Evolutionary conservation across 768 basidiomycete species (phyloP).

Genomic region (Pulveroboletus sp.): DNA sequence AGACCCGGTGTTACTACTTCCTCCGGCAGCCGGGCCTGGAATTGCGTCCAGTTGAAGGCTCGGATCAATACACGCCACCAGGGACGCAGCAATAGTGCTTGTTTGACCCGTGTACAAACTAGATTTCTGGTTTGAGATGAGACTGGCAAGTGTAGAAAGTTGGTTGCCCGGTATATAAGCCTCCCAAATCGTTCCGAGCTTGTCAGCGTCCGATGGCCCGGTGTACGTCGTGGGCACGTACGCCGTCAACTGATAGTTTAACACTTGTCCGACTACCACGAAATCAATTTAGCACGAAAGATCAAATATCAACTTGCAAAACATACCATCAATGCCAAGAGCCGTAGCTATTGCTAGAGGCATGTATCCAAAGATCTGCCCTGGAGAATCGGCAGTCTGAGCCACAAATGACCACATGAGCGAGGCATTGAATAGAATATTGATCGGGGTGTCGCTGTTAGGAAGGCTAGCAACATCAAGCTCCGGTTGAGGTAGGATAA

Average conservation of each 20-base stretch:
- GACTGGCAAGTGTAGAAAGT: conserved; percentile 57
- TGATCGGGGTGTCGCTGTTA: conserved; percentile 47
- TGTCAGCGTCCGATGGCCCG: conserved; percentile 38
- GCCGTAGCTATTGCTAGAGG: conserved; percentile 48
- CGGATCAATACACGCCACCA: conserved; percentile 68
- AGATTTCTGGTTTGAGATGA: conserved; percentile 59
- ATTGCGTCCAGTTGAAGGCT: conserved; percentile 56
- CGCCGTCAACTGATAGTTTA: conserved; percentile 60
- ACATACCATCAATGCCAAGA: conserved; percentile 41
- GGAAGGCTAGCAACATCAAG: conserved; percentile 29
- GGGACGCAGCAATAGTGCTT: conserved; percentile 41
- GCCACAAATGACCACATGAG: conserved; percentile 74
- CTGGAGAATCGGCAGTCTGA: conserved; percentile 47
- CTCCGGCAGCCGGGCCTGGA: conserved; percentile 33
- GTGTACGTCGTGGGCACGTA: conserved; percentile 58
- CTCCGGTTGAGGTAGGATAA: conserved; percentile 46
- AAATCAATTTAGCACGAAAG: conserved; percentile 26
- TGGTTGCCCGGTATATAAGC: conserved; percentile 56
- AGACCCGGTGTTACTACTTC: conserved; percentile 15
- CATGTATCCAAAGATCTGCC: conserved; percentile 73
- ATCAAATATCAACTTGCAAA: neutral
- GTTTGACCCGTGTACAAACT: conserved; percentile 55
- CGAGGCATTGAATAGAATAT: conserved; percentile 53
- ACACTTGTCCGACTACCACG: conserved; percentile 35
- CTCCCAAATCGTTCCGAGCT: conserved; percentile 66